phyloP scores from a whole-genome alignment of 2,329 filamentous ascomycete species.

The Microdochium nivale region DNA sequence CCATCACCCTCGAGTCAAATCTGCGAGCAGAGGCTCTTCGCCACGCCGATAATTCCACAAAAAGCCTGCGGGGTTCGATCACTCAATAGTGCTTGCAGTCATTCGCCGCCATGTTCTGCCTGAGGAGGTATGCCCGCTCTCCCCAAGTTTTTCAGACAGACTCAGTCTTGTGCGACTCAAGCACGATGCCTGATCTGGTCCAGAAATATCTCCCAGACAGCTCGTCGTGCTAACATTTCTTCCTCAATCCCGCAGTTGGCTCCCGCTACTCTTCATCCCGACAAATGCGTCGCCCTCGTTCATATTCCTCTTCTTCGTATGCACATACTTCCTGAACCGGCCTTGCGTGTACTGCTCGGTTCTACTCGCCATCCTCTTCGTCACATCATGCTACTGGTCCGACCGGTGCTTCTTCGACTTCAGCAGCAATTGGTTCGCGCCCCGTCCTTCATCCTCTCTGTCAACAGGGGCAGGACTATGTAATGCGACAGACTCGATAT shows the following conservation, averaged over 20 bases:
- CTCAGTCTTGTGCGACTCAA: not conserved
- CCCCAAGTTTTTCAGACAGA: too few relatives aligned
- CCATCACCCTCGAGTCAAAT: too few relatives aligned
- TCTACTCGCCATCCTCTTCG: conserved; percentile 88
- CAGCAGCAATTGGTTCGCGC: conserved; percentile 84
- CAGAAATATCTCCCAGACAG: not conserved
- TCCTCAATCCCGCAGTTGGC: conserved; percentile 53
- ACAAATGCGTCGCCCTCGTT: conserved; percentile 79
- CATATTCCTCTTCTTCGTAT: conserved; percentile 81
- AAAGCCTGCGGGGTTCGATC: too few relatives aligned
- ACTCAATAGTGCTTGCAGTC: too few relatives aligned
- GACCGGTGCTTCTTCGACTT: conserved; percentile 92
- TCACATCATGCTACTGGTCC: conserved; percentile 84
- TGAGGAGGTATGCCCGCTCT: conserved; percentile 40
- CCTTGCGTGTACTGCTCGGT: conserved; percentile 98
- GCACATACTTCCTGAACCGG: conserved; percentile 92
- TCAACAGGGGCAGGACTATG: conserved; percentile 7
- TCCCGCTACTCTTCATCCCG: conserved; percentile 80
- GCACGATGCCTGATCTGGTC: conserved; percentile 3
- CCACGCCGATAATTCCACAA: too few relatives aligned
- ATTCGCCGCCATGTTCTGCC: conserved; percentile 46
- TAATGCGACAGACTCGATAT: conserved; percentile 13
- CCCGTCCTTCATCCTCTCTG: conserved; percentile 42
- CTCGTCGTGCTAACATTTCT: conserved; percentile 2
- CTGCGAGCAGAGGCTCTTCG: too few relatives aligned